Evolutionary conservation across 495 filamentous ascomycete species (phyloP).

Genomic region (Cenococcum geophilum): DNA sequence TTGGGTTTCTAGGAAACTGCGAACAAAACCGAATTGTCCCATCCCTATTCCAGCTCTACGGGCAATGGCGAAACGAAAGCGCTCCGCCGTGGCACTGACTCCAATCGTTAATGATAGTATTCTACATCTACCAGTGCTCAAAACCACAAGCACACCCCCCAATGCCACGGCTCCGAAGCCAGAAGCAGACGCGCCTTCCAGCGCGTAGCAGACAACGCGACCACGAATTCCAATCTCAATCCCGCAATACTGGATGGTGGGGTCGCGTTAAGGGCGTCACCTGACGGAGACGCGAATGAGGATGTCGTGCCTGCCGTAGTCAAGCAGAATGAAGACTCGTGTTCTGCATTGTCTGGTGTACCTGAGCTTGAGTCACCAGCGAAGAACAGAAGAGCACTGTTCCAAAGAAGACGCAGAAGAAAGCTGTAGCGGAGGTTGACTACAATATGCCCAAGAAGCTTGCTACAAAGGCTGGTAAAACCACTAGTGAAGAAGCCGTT

Average conservation of each 20-base stretch:
- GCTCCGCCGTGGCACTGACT: slow-evolving; percentile 18
- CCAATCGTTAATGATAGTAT: neutral
- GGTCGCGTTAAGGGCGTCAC: slow-evolving; percentile 20
- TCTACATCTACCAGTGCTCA: slow-evolving; percentile 5
- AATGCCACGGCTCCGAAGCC: slow-evolving; percentile 14
- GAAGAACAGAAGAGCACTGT: neutral
- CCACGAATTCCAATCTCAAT: slow-evolving; percentile 20
- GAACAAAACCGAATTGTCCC: neutral
- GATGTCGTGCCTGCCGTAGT: slow-evolving; percentile 1
- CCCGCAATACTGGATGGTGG: slow-evolving; percentile 23
- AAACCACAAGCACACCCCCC: slow-evolving; percentile 6
- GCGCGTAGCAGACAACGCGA: slow-evolving; percentile 8
- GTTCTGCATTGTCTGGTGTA: neutral
- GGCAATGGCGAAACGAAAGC: slow-evolving; percentile 30
- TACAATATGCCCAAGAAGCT: neutral
- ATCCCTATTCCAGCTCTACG: neutral
- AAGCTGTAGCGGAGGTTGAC: neutral
- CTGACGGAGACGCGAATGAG: slow-evolving; percentile 16
- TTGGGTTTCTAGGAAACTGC: neutral
- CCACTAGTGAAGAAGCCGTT: slow-evolving; percentile 11
- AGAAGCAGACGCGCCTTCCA: slow-evolving; percentile 11
- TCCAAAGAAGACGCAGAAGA: neutral
- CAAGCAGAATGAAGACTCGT: neutral
- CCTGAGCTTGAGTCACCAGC: neutral
- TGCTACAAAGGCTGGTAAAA: slow-evolving; percentile 1